Evolutionary conservation across 1,139 yeast genomes (phyloP).

Genomic region (Blastobotrys aristatus): DNA sequence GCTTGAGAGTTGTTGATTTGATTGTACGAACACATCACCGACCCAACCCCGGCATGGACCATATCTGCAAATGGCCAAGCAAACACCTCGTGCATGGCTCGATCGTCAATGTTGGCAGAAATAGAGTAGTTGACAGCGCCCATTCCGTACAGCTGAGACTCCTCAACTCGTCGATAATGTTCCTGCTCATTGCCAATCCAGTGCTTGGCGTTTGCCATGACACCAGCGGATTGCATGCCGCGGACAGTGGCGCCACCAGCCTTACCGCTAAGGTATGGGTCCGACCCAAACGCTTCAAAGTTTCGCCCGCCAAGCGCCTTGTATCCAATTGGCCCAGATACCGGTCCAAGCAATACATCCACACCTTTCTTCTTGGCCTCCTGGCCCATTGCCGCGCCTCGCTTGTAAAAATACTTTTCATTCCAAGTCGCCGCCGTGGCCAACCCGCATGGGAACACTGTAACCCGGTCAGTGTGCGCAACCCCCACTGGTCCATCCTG

Average conservation of each 20-base stretch:
- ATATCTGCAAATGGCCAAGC: conserved; percentile 66
- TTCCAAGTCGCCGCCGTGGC: conserved; percentile 59
- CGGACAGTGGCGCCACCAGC: conserved; percentile 50
- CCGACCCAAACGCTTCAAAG: conserved; percentile 64
- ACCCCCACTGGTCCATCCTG: conserved; percentile 67
- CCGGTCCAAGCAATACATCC: conserved; percentile 57
- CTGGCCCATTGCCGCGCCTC: conserved; percentile 55
- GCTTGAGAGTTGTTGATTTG: conserved; percentile 54
- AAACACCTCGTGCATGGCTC: conserved; percentile 59
- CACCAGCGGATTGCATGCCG: conserved; percentile 56
- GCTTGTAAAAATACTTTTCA: conserved; percentile 44
- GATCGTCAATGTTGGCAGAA: conserved; percentile 48
- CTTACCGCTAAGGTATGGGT: conserved; percentile 57
- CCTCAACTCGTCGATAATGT: conserved; percentile 12
- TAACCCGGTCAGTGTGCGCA: conserved; percentile 51
- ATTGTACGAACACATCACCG: conserved; percentile 60
- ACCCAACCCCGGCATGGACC: conserved; percentile 57
- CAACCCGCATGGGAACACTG: conserved; percentile 55
- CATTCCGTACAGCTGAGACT: background rate
- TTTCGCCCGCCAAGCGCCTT: conserved; percentile 61
- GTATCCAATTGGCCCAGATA: conserved; percentile 56
- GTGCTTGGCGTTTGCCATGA: conserved; percentile 52
- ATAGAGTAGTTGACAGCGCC: conserved; percentile 14
- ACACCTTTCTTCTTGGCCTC: conserved; percentile 55
- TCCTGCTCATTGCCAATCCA: conserved; percentile 62